These are phyloP conservation scores for Hermanozyma aechmeae DNA, from an alignment of 805 yeast genomes.

Conservation along the genomic window DNA sequence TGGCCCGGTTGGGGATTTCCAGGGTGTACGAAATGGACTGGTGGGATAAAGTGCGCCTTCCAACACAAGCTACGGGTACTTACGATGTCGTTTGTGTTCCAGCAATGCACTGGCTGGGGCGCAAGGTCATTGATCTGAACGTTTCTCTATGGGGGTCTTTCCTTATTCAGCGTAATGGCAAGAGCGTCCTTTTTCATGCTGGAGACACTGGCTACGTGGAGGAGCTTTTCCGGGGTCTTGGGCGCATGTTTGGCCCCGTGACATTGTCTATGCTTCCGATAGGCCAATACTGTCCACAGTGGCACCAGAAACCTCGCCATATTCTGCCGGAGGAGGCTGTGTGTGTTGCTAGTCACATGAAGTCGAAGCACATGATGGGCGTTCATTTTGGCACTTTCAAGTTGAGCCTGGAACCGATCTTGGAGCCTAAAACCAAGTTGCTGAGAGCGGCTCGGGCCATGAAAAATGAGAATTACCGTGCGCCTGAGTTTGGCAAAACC, in stretches of 20 bases:
- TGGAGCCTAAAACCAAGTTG: conserved; percentile 68
- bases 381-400: conserved; percentile 97
- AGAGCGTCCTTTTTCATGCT: conserved; percentile 77
- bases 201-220: conserved; percentile 91
- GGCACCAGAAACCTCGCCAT: conserved; percentile 91
- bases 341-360: conserved; percentile 53
- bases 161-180: conserved; percentile 53
- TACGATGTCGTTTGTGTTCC: conserved; percentile 86
- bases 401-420: conserved; percentile 75
- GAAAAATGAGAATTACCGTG: too few relatives aligned
- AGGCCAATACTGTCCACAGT: conserved; percentile 90
- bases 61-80: conserved; percentile 9
- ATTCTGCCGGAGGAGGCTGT: conserved; percentile 74
- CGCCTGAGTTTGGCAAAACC: conserved; percentile 37
- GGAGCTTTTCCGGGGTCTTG: conserved; percentile 62
- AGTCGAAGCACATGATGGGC: conserved; percentile 61
- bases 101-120: conserved; percentile 96
- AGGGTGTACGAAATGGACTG: conserved; percentile 75
- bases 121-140: conserved; percentile 74
- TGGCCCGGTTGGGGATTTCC: conserved; percentile 50
- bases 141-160: conserved; percentile 85
- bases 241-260: conserved; percentile 48
- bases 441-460: too few relatives aligned
- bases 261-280: conserved; percentile 72
- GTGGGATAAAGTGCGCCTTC: conserved; percentile 58